These are phyloP conservation scores for Stephania cephalantha DNA, from an alignment of 164 flowering plant species.

Conservation along the genomic window DNA sequence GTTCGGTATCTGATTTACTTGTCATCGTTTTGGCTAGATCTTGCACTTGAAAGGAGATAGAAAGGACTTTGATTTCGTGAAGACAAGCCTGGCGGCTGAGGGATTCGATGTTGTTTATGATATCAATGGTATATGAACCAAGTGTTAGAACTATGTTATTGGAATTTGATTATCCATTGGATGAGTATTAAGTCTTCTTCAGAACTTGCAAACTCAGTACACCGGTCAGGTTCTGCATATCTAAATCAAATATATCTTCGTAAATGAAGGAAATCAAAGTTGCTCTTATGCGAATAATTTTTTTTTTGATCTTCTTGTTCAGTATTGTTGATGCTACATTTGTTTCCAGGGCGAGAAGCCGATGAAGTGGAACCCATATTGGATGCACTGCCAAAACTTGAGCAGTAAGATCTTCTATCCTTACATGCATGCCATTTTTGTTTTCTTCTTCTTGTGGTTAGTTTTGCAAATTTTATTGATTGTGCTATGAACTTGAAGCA, in stretches of 20 bases:
- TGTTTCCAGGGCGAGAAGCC: conserved; percentile 77
- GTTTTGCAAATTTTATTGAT: too few species aligned
- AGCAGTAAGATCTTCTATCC: conserved; percentile 58
- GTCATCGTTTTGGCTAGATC: conserved; percentile 33
- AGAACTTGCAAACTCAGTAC: background rate
- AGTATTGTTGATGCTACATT: background rate
- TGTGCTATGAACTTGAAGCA: background rate
- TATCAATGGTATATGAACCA: conserved; percentile 54
- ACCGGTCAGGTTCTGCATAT: background rate
- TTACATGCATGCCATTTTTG: too few species aligned
- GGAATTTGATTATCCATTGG: background rate
- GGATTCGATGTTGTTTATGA: conserved; percentile 94
- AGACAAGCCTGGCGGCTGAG: conserved; percentile 75
- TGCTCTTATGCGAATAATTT: too few species aligned
- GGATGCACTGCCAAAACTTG: conserved; percentile 86
- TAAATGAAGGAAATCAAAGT: background rate
- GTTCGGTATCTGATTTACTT: background rate
- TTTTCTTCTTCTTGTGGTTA: background rate
- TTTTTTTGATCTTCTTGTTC: background rate
- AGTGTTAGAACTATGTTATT: background rate
- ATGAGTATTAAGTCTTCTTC: too few species aligned
- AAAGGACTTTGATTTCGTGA: conserved; percentile 82
- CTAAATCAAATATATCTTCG: background rate
- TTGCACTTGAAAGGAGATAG: conserved; percentile 98
- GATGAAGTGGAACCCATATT: conserved; percentile 86